Evolutionary conservation across 2,329 filamentous ascomycete species (phyloP).

Genomic region (Coleophoma crateriformis): DNA sequence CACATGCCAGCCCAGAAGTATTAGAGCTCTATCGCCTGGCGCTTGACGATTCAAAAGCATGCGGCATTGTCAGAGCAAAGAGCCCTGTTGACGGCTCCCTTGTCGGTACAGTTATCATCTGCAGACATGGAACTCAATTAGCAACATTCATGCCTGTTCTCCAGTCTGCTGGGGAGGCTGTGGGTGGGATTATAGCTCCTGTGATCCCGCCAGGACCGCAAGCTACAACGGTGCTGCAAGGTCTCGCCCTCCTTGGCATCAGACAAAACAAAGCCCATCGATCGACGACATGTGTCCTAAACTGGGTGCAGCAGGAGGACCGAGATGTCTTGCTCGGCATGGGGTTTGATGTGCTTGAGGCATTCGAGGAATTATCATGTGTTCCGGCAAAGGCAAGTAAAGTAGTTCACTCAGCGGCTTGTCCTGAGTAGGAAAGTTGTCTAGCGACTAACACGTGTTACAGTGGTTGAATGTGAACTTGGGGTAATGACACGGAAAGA

Average conservation of each 20-base stretch:
- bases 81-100: constrained; percentile 54
- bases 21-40: constrained; percentile 63
- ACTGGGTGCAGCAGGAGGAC: constrained; percentile 30
- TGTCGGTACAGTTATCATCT: constrained; percentile 60
- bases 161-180: constrained; percentile 43
- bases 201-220: constrained; percentile 59
- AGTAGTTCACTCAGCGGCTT: constrained; percentile 19
- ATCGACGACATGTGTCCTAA: constrained; percentile 50
- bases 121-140: constrained; percentile 51
- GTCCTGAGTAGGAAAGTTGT: neutral
- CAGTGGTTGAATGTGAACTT: neutral
- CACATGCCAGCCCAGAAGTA: constrained; percentile 56
- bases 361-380: constrained; percentile 74
- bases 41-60: constrained; percentile 51
- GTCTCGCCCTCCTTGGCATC: constrained; percentile 58
- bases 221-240: constrained; percentile 60
- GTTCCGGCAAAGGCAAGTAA: constrained; percentile 47
- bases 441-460: neutral
- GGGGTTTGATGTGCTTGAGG: constrained; percentile 75
- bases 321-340: constrained; percentile 66
- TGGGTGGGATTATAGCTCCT: constrained; percentile 60
- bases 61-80: constrained; percentile 62
- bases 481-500: neutral
- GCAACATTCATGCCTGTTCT: constrained; percentile 57
- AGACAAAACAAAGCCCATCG: constrained; percentile 60